Conservation (phyloP, 352 stramenopile genomes). For the Discostella stelligera region DNA sequence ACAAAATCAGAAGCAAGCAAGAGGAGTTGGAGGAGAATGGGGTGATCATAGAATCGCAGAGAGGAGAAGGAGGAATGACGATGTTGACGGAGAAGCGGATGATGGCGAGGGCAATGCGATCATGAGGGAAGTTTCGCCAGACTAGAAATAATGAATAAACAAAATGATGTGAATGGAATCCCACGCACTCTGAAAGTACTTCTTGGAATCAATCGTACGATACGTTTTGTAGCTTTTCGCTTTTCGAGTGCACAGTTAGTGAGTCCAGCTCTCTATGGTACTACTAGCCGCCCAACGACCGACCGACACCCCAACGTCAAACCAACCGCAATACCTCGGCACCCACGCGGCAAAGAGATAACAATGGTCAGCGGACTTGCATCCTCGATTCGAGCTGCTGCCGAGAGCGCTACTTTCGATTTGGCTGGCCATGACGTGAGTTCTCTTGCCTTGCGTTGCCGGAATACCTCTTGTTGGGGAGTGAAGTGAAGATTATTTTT, state of each 20-base stretch:
- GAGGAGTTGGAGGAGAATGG: slow-evolving; percentile 43
- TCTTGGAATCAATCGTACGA: no score
- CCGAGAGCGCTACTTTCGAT: slow-evolving; percentile 72
- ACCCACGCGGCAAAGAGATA: neutral
- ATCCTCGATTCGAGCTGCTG: slow-evolving; percentile 32
- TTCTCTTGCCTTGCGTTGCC: neutral
- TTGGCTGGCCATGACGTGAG: slow-evolving; percentile 54
- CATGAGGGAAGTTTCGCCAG: no score
- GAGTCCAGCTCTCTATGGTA: no score
- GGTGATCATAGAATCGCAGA: slow-evolving; percentile 39
- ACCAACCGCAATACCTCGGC: no score
- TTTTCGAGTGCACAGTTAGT: no score
- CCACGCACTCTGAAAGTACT: no score
- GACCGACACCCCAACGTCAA: no score
- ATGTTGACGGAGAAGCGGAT: neutral
- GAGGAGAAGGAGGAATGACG: slow-evolving; percentile 9
- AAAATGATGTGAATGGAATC: no score
- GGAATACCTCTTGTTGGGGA: neutral
- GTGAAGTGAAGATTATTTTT: neutral
- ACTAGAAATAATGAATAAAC: no score
- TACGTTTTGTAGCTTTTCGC: no score
- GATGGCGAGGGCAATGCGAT: neutral
- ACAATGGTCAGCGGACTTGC: slow-evolving; percentile 45
- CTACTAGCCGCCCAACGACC: no score
- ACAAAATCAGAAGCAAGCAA: slow-evolving; percentile 2